Evolutionary conservation across 2,329 filamentous ascomycete genomes (phyloP).

Genomic region (Calonectria honghensis): DNA sequence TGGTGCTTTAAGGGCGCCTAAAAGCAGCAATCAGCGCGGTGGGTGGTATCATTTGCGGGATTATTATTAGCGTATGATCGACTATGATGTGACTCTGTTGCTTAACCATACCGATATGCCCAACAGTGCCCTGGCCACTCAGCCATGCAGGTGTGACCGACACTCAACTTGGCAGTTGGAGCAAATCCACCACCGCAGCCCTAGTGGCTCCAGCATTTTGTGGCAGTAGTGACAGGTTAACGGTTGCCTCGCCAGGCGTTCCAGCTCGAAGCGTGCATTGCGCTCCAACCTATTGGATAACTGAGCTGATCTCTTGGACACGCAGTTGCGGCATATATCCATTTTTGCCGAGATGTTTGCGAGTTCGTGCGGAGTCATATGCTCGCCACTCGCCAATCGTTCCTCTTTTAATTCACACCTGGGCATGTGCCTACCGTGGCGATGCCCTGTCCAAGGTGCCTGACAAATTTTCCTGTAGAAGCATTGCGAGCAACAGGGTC

Average conservation of each 20-base stretch:
- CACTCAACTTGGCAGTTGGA: slow-evolving; percentile 2
- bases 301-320: neutral
- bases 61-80: neutral
- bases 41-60: neutral
- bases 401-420: neutral
- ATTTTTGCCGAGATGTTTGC: neutral
- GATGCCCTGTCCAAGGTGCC: neutral
- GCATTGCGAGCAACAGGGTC: slow-evolving; percentile 4
- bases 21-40: slow-evolving; percentile 4
- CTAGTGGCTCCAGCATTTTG: slow-evolving; percentile 7
- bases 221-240: slow-evolving; percentile 14
- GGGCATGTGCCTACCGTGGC: neutral
- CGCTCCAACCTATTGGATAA: neutral
- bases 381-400: neutral
- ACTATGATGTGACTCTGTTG: neutral
- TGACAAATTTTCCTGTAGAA: slow-evolving; percentile 5
- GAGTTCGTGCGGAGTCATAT: neutral
- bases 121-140: neutral
- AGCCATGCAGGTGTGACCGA: slow-evolving; percentile 7
- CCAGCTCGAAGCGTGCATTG: slow-evolving; percentile 1
- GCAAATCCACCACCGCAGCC: slow-evolving; percentile 12
- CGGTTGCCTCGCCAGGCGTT: neutral
- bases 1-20: neutral
- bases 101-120: slow-evolving; percentile 7
- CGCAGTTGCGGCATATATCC: neutral